Evolutionary conservation across 768 basidiomycete species (phyloP).

Genomic region (Termitomyces sp.): DNA sequence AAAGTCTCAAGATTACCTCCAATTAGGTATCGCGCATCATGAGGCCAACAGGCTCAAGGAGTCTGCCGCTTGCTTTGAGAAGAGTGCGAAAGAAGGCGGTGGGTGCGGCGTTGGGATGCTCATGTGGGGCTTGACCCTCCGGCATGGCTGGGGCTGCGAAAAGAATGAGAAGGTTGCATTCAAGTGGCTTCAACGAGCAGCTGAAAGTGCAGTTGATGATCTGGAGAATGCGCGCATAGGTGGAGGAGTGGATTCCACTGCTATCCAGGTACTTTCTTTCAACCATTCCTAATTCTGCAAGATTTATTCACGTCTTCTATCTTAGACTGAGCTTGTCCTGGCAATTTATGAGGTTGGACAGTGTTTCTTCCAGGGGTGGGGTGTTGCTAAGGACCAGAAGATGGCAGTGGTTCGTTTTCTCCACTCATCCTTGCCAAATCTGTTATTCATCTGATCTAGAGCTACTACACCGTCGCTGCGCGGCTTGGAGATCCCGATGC

Average conservation of each 20-base stretch:
- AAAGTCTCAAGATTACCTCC: conserved; percentile 67
- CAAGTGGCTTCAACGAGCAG: conserved; percentile 79
- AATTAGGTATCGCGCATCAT: conserved; percentile 75
- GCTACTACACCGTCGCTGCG: conserved; percentile 83
- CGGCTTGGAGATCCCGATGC: conserved; percentile 84
- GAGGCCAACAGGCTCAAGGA: conserved; percentile 69
- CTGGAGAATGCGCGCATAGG: conserved; percentile 61
- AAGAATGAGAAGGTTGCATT: conserved; percentile 80
- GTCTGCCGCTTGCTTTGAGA: conserved; percentile 73
- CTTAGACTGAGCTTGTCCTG: conserved; percentile 74
- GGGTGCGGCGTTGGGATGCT: conserved; percentile 90
- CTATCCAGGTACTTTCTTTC: conserved; percentile 44
- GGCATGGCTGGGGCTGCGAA: conserved; percentile 86
- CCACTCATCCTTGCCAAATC: conserved; percentile 2
- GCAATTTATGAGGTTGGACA: conserved; percentile 92
- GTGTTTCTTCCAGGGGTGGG: conserved; percentile 93
- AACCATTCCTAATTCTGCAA: background rate
- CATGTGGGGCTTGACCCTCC: conserved; percentile 84
- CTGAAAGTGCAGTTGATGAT: conserved; percentile 76
- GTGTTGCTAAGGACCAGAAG: conserved; percentile 81
- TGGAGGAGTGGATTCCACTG: conserved; percentile 42
- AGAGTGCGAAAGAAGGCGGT: conserved; percentile 66
- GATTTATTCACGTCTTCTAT: background rate
- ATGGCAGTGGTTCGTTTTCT: conserved; percentile 71
- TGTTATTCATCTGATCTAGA: conserved; percentile 35